Evolutionary conservation across 139 green algal species (phyloP).

Genomic region (Chlamydomonas schloesseri): DNA sequence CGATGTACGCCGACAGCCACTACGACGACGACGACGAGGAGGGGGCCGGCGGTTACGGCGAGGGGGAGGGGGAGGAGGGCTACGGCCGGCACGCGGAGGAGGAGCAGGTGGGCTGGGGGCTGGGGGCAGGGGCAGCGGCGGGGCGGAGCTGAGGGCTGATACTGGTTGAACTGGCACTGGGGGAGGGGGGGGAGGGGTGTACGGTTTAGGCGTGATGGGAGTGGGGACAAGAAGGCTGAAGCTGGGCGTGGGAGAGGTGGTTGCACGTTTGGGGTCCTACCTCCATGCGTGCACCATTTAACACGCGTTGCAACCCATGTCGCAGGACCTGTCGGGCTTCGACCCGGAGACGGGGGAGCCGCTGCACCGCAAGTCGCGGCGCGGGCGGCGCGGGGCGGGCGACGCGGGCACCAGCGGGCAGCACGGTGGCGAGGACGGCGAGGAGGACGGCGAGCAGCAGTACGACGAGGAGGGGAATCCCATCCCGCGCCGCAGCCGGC

Average conservation of each 20-base stretch:
- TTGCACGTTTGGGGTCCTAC: no score
- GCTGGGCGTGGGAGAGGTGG: no score
- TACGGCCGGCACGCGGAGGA: neutral
- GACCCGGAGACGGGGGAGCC: constrained; percentile 33
- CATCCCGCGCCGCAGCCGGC: neutral
- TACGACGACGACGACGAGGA: constrained; percentile 20
- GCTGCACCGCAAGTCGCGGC: neutral
- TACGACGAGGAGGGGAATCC: constrained; percentile 24
- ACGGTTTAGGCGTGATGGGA: no score
- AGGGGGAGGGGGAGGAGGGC: neutral
- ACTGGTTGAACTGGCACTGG: no score
- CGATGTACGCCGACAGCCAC: constrained; percentile 32
- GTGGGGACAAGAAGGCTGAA: neutral
- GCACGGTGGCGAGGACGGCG: neutral
- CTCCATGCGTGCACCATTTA: no score
- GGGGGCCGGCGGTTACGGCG: neutral
- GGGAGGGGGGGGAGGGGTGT: no score
- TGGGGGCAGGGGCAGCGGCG: neutral
- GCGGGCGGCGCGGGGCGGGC: neutral
- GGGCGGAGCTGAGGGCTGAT: neutral
- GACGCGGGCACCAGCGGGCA: neutral
- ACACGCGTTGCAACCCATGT: no score
- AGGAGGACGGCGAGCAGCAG: no score
- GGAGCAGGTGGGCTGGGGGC: constrained; percentile 1
- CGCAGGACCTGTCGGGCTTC: constrained; percentile 39